Evolutionary conservation across 306 rosid genomes (phyloP), one percentile per base, ranked within the genome.

Genomic region (Cotoneaster glaucophyllus): DNA sequence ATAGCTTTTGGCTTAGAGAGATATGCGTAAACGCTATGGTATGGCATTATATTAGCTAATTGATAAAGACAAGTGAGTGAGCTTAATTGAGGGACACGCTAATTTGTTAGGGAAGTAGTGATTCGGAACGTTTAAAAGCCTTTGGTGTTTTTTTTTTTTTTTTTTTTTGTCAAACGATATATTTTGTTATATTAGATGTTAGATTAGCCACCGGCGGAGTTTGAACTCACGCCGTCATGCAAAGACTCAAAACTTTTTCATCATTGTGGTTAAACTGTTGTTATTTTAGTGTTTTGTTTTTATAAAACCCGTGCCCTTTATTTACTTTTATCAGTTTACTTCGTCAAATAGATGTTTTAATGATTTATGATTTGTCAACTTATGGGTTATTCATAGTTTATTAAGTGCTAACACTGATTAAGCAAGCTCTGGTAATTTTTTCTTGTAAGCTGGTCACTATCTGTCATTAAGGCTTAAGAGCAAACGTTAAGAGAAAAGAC

Each of bases 151-250:
- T 34, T 34, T 34, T 6, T 6, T 34, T 34, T 34, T 34, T 6
- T 6, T 34, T 1, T 34, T 28, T 28, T 34, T 34, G 9, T 34
- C 9, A 34, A 34, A 34, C 10, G 9, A 7, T 37, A 37, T 0
- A 37, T 37, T 37, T 37, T 37, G 10, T 37, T 34, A 34, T 0
- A 34, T 34, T 34, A 34, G 10, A 6, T 34, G 0, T 34, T 37
- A 7, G 2, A 37, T 37, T 37, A 37, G 10, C 0, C 2, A 37
- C 0, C 0, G 41, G 0, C 41, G 2, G 10, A 0, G 0, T 37
- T 37, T 37, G 41, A 37, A 37, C 41, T 0, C 2, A 37, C 2
- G 0, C 0, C 41, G 0, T 37, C 0, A 7, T 37, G 9, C 2
- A 37, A 7, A 0, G 0, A 0, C 2, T 37, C 10, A 37, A 37